These are phyloP conservation scores for Beauveria pseudobassiana DNA, from an alignment of 2,329 filamentous ascomycete species.

Conservation along the genomic window DNA sequence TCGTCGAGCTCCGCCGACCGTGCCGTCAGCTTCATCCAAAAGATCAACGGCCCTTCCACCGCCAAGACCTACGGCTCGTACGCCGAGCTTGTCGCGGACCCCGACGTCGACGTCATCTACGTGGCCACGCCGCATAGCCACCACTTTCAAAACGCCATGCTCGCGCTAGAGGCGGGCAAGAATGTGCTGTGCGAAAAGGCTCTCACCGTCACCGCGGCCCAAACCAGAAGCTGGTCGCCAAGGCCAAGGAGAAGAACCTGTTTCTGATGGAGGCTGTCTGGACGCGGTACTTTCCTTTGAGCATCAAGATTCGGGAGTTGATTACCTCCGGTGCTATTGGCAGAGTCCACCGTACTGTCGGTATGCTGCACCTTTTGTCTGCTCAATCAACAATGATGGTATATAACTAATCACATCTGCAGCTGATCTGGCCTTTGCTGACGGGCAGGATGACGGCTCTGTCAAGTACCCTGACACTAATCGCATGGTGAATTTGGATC, in stretches of 20 bases:
- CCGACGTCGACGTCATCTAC: slow-evolving; percentile 78
- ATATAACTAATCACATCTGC: slow-evolving; percentile 10
- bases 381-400: background rate
- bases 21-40: slow-evolving; percentile 65
- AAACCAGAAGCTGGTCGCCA: slow-evolving; percentile 64
- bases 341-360: slow-evolving; percentile 51
- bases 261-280: slow-evolving; percentile 85
- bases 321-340: slow-evolving; percentile 48
- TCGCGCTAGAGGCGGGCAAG: slow-evolving; percentile 78
- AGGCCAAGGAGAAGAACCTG: slow-evolving; percentile 63
- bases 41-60: slow-evolving; percentile 58
- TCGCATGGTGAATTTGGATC: slow-evolving; percentile 74
- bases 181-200: slow-evolving; percentile 88
- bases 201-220: slow-evolving; percentile 74
- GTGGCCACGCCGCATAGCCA: slow-evolving; percentile 87
- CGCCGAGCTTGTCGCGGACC: slow-evolving; percentile 69
- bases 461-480: slow-evolving; percentile 53
- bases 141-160: slow-evolving; percentile 84
- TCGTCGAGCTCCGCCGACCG: slow-evolving; percentile 66
- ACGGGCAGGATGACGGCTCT: slow-evolving; percentile 47
- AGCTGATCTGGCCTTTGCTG: slow-evolving; percentile 56
- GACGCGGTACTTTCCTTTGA: slow-evolving; percentile 83
- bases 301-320: slow-evolving; percentile 64
- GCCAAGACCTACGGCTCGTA: slow-evolving; percentile 75
- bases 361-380: slow-evolving; percentile 24